Evolutionary conservation across 1,284 basidiomycete genomes (phyloP), one percentile per base, ranked within the genome.

Genomic region (Fomitopsis schrenkii): DNA sequence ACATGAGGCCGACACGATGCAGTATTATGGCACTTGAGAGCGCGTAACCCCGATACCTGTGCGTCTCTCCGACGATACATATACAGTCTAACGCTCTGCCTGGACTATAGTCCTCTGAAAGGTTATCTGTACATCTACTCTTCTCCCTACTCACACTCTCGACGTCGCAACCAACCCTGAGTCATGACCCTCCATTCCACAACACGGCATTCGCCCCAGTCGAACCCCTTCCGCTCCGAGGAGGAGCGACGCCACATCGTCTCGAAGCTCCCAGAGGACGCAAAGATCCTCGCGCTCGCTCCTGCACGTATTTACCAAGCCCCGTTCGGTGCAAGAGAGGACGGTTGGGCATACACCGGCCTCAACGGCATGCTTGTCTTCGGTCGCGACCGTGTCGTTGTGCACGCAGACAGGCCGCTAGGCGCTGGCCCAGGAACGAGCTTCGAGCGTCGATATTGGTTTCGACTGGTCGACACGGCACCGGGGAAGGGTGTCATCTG

Each of bases 401-500:
- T 75, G 33, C 60, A 66, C 46, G 63, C 63, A 5, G 68, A 69
- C 50, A 63, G 59, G 14, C 60, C 61, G 35, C 41, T 68, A 0
- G 67, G 67, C 8, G 26, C 55, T 14, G 68, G 65, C 4, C 64
- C 64, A 2, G 66, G 62, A 4, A 62, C 64, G 17, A 66, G 61
- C 45, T 55, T 66, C 48, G 68, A 72, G 52, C 66, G 67, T 42
- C 62, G 63, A 40, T 87, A 83, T 78, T 86, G 88, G 77, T 89
- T 93, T 72, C 82, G 93, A 33, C 85, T 97, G 46, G 83, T 94
- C 63, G 84, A 95, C 63, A 77, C 82, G 71, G 83, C 83, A 36
- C 85, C 85, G 2, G 82, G 88, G 40, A 91, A 91, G 66, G 85
- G 71, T 33, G 65, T 93, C 42, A 84, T 94, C 17, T 98, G 95